Evolutionary conservation across 805 yeast genomes (phyloP), one percentile per base, ranked within the genome.

Genomic region (Wickerhamiella brachini): DNA sequence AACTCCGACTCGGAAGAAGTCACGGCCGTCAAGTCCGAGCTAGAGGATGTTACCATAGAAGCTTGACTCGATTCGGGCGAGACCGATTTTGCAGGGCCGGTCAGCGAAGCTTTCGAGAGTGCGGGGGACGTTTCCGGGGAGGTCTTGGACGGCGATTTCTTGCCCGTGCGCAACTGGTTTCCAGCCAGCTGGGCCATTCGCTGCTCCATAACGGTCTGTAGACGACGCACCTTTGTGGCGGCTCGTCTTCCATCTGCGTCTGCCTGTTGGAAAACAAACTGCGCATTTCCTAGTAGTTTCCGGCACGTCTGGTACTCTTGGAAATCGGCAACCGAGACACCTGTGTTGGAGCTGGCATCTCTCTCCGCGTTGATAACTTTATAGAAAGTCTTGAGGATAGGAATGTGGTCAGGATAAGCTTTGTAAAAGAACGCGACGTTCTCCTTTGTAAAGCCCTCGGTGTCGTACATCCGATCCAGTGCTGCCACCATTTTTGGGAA

Each of bases 121-220:
- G 13, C 65, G 64, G 50, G 74, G 79, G n/a, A 68, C 65, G 50
- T 60, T 59, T 29, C 49, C 50, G 56, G 62, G 59, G 31, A 54
- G 59, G 43, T 48, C 23, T 53, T 57, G 56, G 45, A 59, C 17
- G 29, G 20, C 4, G 41, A 15, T 10, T 37, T 37, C 9, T 37
- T 44, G 5, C 29, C 20, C 3, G 46, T 9, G 5, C 46, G 46
- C n/a, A 44, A 23, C 46, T 44, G 23, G 12, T 22, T 21, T 15
- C 46, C 46, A 5, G 46, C 46, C 17, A 44, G 46, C 20, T 12
- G 18, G 12, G 46, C 46, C 46, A 44, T 44, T 3, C 46, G 46
- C 5, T 23, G 46, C 20, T 44, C 46, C 46, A 44, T 44, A n/a
- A 44, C 24, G 6, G 46, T 44, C 15, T 44, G 46, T 20, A 44